Conservation (phyloP, 1,284 basidiomycete genomes). For the Cystobasidium pallidum region DNA sequence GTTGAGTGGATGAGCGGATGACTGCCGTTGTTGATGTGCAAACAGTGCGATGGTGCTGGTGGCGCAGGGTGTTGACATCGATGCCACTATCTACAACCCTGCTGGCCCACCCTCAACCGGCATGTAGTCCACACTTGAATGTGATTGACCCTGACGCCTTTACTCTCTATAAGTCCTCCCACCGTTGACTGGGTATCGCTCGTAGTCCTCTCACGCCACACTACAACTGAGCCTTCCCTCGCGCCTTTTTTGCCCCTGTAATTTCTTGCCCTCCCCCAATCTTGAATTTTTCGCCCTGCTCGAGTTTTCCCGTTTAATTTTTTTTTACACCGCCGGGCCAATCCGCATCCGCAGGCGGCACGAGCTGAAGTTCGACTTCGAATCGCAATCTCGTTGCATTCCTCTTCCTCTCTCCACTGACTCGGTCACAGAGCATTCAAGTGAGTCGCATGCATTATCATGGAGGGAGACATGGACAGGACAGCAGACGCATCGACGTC, state of each 20-base stretch:
- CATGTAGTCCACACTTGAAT: too few species aligned
- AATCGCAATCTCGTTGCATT: not conserved
- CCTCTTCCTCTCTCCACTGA: conserved; percentile 13
- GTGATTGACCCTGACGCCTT: too few species aligned
- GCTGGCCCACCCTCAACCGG: too few species aligned
- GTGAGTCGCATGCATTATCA: not conserved
- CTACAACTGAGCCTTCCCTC: conserved; percentile 14
- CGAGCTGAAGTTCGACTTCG: too few species aligned
- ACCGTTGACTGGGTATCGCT: not conserved
- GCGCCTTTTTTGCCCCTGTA: not conserved
- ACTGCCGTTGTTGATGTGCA: not conserved
- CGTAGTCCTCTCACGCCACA: too few species aligned
- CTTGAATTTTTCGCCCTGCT: too few species aligned
- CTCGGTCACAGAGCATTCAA: conserved; percentile 3
- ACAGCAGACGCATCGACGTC: not conserved
- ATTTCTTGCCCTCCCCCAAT: too few species aligned
- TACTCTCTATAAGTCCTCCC: not conserved
- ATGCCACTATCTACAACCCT: too few species aligned
- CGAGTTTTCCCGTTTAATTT: too few species aligned
- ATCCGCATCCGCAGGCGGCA: not conserved
- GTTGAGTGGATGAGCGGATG: too few species aligned
- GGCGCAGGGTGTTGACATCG: not conserved
- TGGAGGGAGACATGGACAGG: not conserved
- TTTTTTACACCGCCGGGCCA: not conserved
- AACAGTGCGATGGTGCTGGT: not conserved